Percentiles rank a stretch among this genome's conserved stretches.
phyloP scores from a whole-genome alignment of 2,329 filamentous ascomycete genomes.

The Aureobasidium sp. region DNA sequence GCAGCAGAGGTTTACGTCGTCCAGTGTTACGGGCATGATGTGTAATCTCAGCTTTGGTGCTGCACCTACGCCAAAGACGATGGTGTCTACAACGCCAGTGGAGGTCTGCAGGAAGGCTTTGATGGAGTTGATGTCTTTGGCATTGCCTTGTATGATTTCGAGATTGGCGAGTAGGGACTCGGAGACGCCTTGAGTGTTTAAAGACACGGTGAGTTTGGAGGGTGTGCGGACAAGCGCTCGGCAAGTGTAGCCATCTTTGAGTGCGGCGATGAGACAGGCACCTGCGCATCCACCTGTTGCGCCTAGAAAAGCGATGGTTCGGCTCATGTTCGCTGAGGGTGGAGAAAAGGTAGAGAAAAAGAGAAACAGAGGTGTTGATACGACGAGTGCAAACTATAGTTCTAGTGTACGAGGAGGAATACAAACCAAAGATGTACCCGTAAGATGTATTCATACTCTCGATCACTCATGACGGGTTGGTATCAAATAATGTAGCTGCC shows the following conservation, averaged over 20 bases:
- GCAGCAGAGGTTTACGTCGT: conserved; percentile 29
- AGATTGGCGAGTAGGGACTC: conserved; percentile 27
- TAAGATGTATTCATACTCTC: neutral
- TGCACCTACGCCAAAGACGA: conserved; percentile 41
- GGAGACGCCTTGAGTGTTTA: conserved; percentile 33
- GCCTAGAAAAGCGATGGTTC: conserved; percentile 43
- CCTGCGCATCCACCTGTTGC: conserved; percentile 42
- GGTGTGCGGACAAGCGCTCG: conserved; percentile 43
- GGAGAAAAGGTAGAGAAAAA: neutral
- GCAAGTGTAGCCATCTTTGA: conserved; percentile 37
- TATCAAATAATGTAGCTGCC: neutral
- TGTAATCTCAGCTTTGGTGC: conserved; percentile 20
- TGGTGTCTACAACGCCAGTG: conserved; percentile 30
- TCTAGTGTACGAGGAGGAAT: too few species aligned
- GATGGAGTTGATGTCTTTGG: conserved; percentile 34
- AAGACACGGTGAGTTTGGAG: conserved; percentile 37
- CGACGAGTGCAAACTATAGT: too few species aligned
- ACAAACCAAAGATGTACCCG: neutral
- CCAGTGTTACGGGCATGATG: conserved; percentile 25
- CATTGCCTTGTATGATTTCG: conserved; percentile 40
- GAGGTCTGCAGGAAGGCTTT: conserved; percentile 28
- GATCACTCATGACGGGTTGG: neutral
- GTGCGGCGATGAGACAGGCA: conserved; percentile 34
- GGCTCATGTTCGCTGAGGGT: neutral
- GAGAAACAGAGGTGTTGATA: too few species aligned